Evolutionary conservation across 768 basidiomycete genomes (phyloP), one percentile per base, ranked within the genome.

Genomic region (Phallus indusiatus): DNA sequence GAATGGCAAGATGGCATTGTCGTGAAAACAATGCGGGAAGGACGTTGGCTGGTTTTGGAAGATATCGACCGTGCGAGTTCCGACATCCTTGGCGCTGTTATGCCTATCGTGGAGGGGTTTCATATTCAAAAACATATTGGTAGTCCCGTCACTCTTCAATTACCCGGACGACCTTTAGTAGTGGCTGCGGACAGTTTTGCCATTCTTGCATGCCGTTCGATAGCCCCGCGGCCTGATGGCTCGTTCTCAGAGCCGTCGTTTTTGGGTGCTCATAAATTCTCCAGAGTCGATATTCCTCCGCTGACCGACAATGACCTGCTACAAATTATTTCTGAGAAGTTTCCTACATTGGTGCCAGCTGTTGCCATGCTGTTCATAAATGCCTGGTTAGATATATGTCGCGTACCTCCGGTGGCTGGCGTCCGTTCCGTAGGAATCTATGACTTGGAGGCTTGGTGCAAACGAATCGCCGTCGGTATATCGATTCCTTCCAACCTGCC

Each of bases 1-100:
- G 91, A 95, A 64, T 99, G 94, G 90, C 90, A 88, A 71, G 94
- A 97, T 63, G 96, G 96, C 6, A 86, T 94, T 0, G 76, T 99
- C 36, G 85, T 94, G 10, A 86, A 89, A 42, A 86, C 94, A 0
- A 85, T 98, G 80, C 79, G 83, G 47, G 86, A 90, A 66, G 96
- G 96, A 1, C 82, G 83, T 67, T 97, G 94, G 94, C 76, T 98
- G 2, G 83, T 98, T 10, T 80, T 99, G 50, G 85, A 96, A 67
- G 92, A 97, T 67, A 82, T 97, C 47, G 96, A 99, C 70, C 81
- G 85, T 51, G 95, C 86, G 17, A 90, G 90, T 63, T 85, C 76
- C 61, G 96, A 99, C 67, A 86, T 98, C 2, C 79, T 98, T 5
- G 90, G 90, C 0, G 80, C 90, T 53, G 76, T 98, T 64, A 86